phyloP scores from a whole-genome alignment of 129 eudicot genomes.

The Centaurea solstitialis region DNA sequence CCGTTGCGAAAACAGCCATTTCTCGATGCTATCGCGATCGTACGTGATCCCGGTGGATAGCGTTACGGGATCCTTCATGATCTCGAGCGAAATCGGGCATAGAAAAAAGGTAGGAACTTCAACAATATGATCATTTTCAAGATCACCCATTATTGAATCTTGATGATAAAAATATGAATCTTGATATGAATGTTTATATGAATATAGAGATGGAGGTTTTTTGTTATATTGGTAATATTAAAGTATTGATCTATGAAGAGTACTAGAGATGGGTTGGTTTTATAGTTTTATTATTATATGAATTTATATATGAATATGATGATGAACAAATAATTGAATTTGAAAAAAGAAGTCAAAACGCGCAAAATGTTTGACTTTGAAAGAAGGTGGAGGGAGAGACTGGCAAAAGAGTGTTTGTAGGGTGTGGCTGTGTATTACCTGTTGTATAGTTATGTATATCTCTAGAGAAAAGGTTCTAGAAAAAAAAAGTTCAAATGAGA shows the following conservation, averaged over 20 bases:
- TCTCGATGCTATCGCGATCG: conserved; percentile 69
- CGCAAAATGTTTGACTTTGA: conserved; percentile 32
- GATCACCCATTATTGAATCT: conserved; percentile 24
- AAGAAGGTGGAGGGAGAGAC: background rate
- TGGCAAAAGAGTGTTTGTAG: no score
- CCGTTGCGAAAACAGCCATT: conserved; percentile 52
- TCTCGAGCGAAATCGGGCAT: conserved; percentile 66
- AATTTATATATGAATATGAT: background rate
- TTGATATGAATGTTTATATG: background rate
- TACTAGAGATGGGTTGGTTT: background rate
- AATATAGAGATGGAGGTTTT: conserved; percentile 12
- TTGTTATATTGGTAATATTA: background rate
- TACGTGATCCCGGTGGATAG: conserved; percentile 68
- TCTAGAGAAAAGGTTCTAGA: no score
- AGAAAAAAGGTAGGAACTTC: conserved; percentile 62
- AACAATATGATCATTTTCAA: conserved; percentile 26
- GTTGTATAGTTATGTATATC: no score
- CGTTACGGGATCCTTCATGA: conserved; percentile 77
- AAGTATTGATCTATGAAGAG: background rate
- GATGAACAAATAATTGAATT: background rate
- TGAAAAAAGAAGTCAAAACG: conserved; percentile 40
- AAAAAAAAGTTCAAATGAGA: no score
- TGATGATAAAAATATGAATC: background rate
- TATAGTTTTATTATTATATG: background rate
- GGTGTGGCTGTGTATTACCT: no score